phyloP scores from a whole-genome alignment of 2,329 filamentous ascomycete genomes.

The Colletotrichum cuscutae region DNA sequence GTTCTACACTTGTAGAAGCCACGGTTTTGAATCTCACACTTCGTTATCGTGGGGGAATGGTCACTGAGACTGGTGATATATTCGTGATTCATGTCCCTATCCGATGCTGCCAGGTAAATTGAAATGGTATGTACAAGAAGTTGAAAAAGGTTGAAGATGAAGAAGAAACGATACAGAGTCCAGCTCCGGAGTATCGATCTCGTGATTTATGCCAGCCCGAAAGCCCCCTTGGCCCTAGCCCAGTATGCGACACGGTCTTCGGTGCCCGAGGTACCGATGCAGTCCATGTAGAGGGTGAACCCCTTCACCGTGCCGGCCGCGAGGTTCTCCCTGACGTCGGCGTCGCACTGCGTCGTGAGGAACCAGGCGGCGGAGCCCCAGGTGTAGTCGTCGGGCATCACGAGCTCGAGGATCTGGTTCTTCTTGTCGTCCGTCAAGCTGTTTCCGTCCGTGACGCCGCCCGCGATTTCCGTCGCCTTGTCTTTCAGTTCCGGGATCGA shows the following conservation, averaged over 20 bases:
- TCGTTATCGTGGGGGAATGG: too few species aligned
- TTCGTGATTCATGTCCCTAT: background rate
- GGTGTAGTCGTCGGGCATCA: conserved; percentile 61
- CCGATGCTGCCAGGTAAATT: conserved; percentile 3
- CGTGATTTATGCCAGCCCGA: conserved; percentile 39
- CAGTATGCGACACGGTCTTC: conserved; percentile 53
- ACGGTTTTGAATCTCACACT: background rate
- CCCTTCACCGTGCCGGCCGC: conserved; percentile 50
- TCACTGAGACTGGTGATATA: background rate
- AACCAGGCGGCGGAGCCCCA: conserved; percentile 66
- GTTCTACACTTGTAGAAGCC: background rate
- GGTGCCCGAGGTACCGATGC: conserved; percentile 51
- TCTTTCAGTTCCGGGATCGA: conserved; percentile 50
- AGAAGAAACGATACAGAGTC: background rate
- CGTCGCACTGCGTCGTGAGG: conserved; percentile 54
- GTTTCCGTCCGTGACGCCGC: conserved; percentile 40
- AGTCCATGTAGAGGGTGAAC: conserved; percentile 58
- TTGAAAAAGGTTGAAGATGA: background rate
- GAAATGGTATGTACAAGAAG: conserved; percentile 1
- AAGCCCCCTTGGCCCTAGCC: conserved; percentile 57
- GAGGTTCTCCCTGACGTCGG: conserved; percentile 46
- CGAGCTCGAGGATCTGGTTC: conserved; percentile 54
- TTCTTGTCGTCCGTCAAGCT: conserved; percentile 43
- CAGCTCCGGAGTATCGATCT: background rate
- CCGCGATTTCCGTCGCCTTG: conserved; percentile 43